These are phyloP conservation scores for Suillus americanus DNA, from an alignment of 768 basidiomycete genomes.

Conservation along the genomic window DNA sequence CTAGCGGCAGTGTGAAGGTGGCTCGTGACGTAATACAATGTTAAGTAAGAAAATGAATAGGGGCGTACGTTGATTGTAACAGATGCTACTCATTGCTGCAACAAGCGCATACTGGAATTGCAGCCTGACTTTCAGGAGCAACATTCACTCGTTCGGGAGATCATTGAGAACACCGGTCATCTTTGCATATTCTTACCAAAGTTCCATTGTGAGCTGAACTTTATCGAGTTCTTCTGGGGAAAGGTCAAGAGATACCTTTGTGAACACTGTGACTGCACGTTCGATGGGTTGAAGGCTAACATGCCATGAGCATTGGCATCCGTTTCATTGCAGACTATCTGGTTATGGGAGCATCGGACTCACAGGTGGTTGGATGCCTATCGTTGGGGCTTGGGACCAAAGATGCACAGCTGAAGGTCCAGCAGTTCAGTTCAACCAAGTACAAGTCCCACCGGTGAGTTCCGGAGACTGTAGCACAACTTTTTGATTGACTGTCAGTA, in stretches of 20 bases:
- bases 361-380: constrained; percentile 12
- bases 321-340: too few relatives aligned
- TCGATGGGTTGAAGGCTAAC: background rate
- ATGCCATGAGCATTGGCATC: background rate
- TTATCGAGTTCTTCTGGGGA: background rate
- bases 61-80: too few relatives aligned
- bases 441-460: background rate
- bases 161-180: background rate
- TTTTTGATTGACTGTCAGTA: background rate
- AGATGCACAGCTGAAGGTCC: constrained; percentile 14
- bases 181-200: background rate
- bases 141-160: background rate
- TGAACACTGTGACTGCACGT: background rate
- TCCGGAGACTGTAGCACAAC: background rate
- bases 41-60: too few relatives aligned
- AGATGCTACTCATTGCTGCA: background rate
- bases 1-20: too few relatives aligned
- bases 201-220: background rate
- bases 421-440: constrained; percentile 13
- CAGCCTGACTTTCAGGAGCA: background rate
- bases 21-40: too few relatives aligned
- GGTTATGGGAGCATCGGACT: background rate
- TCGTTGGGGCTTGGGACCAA: constrained; percentile 8
- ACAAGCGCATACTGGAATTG: background rate
- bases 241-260: background rate